phyloP scores from a whole-genome alignment of 371 early-diverging fungal species.

The Saksenaea vasiformis region DNA sequence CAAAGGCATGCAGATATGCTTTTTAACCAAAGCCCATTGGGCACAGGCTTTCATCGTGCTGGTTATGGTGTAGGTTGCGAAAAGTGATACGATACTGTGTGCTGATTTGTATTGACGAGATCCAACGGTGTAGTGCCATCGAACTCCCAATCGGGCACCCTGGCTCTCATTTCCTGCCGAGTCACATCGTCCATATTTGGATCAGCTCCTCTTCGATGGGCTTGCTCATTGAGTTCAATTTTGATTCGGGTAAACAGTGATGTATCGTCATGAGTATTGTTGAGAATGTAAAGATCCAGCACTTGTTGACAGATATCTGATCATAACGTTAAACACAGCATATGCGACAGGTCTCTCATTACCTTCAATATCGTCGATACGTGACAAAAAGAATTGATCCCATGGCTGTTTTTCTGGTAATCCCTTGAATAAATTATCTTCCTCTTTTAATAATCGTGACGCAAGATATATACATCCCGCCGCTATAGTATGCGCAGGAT shows the following conservation, averaged over 20 bases:
- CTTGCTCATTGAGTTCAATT: constrained; percentile 56
- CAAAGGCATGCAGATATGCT: not conserved
- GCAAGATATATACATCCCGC: constrained; percentile 66
- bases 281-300: constrained; percentile 53
- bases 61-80: constrained; percentile 12
- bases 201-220: constrained; percentile 40
- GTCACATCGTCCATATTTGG: constrained; percentile 32
- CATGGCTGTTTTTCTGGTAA: constrained; percentile 32
- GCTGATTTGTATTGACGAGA: constrained; percentile 47
- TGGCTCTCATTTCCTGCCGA: constrained; percentile 26
- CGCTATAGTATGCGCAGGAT: constrained; percentile 66
- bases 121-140: constrained; percentile 34
- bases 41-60: not conserved
- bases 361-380: constrained; percentile 61
- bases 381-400: constrained; percentile 50
- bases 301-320: constrained; percentile 63
- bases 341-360: constrained; percentile 11
- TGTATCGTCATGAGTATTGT: constrained; percentile 32
- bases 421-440: constrained; percentile 24
- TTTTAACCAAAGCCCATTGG: not conserved
- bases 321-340: not conserved
- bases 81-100: constrained; percentile 51
- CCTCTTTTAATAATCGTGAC: constrained; percentile 39
- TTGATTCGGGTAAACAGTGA: constrained; percentile 53
- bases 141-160: constrained; percentile 30